These are phyloP conservation scores for Juglanconis oblonga DNA, from an alignment of 2,329 filamentous ascomycete genomes.

Conservation along the genomic window DNA sequence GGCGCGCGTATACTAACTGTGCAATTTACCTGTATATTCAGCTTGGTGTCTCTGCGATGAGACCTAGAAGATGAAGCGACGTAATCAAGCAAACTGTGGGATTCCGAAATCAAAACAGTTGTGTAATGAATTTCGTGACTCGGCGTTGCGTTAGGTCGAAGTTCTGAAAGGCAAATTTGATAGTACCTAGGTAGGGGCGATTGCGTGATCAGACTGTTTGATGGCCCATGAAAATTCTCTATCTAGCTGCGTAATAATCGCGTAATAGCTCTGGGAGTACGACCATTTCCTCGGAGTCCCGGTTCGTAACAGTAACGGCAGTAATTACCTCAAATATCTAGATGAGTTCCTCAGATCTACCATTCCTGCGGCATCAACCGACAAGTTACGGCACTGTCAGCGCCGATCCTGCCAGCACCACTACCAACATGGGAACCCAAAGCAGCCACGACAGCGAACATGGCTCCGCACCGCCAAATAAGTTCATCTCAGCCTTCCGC, in stretches of 20 bases:
- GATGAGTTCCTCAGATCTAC: neutral
- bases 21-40: too few relatives aligned
- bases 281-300: neutral
- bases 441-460: slow-evolving; percentile 8
- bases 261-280: neutral
- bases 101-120: too few relatives aligned
- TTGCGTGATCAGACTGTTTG: neutral
- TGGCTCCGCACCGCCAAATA: neutral
- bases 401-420: neutral
- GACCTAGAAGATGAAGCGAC: too few relatives aligned
- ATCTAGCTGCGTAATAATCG: neutral
- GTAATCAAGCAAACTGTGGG: too few relatives aligned
- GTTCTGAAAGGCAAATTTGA: neutral
- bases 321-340: neutral
- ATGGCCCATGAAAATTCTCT: neutral
- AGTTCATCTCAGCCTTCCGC: slow-evolving; percentile 2
- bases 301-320: neutral
- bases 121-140: too few relatives aligned
- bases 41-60: too few relatives aligned
- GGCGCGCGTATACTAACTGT: too few relatives aligned
- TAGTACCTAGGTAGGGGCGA: neutral
- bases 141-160: too few relatives aligned
- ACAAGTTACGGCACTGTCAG: slow-evolving; percentile 2
- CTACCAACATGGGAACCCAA: slow-evolving; percentile 2
- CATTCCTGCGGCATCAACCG: neutral